Percentiles rank a stretch among this genome's conserved stretches.
Evolutionary conservation across 2,329 filamentous ascomycete genomes (phyloP).

Genomic region (Colletotrichum karsti): DNA sequence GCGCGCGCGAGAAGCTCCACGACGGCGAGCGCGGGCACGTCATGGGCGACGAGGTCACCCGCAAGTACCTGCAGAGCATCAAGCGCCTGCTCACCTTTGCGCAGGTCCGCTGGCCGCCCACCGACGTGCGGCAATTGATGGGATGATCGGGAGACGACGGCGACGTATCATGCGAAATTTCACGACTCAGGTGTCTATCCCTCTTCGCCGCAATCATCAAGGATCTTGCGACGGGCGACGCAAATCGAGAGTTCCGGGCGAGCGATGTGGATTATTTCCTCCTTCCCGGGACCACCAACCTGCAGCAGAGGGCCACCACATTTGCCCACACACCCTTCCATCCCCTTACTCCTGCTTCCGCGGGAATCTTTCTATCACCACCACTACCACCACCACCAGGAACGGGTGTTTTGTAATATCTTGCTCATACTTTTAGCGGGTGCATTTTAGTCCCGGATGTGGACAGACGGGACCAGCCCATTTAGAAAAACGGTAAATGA

Average conservation of each 20-base stretch:
- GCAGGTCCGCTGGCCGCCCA: conserved; percentile 94
- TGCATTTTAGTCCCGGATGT: conserved; percentile 7
- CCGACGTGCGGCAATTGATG: conserved; percentile 94
- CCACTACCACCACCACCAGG: neutral
- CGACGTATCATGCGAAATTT: neutral
- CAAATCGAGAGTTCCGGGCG: neutral
- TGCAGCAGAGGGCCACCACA: too few relatives aligned
- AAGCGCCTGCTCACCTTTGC: conserved; percentile 97
- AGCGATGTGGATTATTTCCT: neutral
- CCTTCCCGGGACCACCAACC: too few relatives aligned
- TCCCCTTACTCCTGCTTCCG: neutral
- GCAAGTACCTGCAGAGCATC: conserved; percentile 97
- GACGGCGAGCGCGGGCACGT: conserved; percentile 90
- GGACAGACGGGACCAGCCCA: neutral
- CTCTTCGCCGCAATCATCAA: neutral
- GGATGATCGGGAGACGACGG: conserved; percentile 63
- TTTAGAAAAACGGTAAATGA: neutral
- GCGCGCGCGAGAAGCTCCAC: conserved; percentile 93
- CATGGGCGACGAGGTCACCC: conserved; percentile 94
- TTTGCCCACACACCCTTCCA: neutral
- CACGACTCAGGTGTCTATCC: neutral
- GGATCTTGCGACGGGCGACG: too few relatives aligned
- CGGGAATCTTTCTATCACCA: neutral
- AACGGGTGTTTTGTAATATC: conserved; percentile 3
- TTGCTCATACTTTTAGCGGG: conserved; percentile 15